Percentiles rank a stretch among this genome's conserved stretches.
These are phyloP conservation scores for Linnemannia exigua DNA, from an alignment of 192 early-diverging fungal species.

Conservation along the genomic window DNA sequence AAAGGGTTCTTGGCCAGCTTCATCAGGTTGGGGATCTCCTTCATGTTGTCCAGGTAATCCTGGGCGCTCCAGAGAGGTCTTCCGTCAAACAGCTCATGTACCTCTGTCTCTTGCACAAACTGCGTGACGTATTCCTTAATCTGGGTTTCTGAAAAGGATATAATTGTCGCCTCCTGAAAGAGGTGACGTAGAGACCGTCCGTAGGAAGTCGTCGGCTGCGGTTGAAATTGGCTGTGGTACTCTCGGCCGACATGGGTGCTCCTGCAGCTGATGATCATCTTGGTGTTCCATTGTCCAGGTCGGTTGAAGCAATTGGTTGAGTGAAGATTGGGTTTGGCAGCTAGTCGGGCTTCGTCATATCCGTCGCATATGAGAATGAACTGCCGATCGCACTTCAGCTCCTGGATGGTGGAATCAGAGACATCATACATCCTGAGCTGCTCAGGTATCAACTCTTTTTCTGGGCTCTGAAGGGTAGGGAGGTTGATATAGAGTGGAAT, in stretches of 20 bases:
- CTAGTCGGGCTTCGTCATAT: constrained; percentile 14
- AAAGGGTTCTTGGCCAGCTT: neutral
- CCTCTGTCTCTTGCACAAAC: neutral
- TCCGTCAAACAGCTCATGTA: neutral
- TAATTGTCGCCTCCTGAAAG: constrained; percentile 12
- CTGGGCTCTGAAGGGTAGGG: neutral
- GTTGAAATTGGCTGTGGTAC: constrained; percentile 10
- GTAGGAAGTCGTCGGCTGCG: constrained; percentile 17
- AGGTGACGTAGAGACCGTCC: constrained; percentile 6
- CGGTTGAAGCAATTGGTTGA: constrained; percentile 13
- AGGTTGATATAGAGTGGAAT: constrained; percentile 21
- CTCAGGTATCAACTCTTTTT: neutral
- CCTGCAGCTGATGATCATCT: constrained; percentile 27
- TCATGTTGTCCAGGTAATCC: neutral
- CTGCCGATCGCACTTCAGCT: constrained; percentile 18
- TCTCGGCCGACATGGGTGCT: neutral
- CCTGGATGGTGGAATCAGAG: constrained; percentile 13
- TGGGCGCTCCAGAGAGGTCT: neutral
- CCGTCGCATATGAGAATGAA: constrained; percentile 20
- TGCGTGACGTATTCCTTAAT: constrained; percentile 13
- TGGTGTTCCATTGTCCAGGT: constrained; percentile 7
- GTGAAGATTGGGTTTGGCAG: constrained; percentile 10
- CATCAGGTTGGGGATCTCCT: neutral
- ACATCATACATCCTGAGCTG: neutral
- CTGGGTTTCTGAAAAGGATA: constrained; percentile 11